Base-by-base conservation (phyloP, 1,284 basidiomycete genomes). In the Ganoderma boninense region DNA sequence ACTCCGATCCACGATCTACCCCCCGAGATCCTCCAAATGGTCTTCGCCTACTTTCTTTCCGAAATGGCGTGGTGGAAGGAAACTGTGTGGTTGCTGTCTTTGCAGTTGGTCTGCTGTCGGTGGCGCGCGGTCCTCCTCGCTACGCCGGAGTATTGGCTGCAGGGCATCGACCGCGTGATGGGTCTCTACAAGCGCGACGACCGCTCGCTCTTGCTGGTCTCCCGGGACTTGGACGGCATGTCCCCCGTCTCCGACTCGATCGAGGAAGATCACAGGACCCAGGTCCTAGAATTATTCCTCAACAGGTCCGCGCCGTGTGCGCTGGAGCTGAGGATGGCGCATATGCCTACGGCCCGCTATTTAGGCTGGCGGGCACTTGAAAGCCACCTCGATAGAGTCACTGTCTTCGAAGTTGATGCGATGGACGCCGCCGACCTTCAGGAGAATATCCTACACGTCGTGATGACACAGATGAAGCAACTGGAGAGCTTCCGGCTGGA, bases 21-120 rank as follows among this genome's bases (percentile, higher is more conserved):
- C 49, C n/a, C 54, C 11, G 56, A 65, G 42, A 32, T 65, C 64
- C 64, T 60, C 13, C 44, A 29, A 29, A 23, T 18, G 16, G 32
- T 65, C 35, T 60, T 65, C 43, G 32, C 7, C 7, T 6, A 8
- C 2, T 14, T 52, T 26, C n/a, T n/a, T 20, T 49, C 46, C 46
- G n/a, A 49, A 49, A 1, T 23, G 20, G 4, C 2, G 46, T 7
- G 6, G 16, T 49, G 46, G 46, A 6, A 43, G 20, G 11, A 42
- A 10, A 5, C 20, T 7, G 11, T 4, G 35, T 43, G 40, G 18
- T 44, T 26, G 52, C 32, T 59, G 13, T 16, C 18, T n/a, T 18
- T 65, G 14, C 54, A 42, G 11, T 42, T 32, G 16, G 56, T 65
- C 23, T 65, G 56, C 20, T 42, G 57, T 42, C 65, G 57, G 3